Evolutionary conservation across 139 green algal species (phyloP).

Genomic region (Volvox reticuliferus): DNA sequence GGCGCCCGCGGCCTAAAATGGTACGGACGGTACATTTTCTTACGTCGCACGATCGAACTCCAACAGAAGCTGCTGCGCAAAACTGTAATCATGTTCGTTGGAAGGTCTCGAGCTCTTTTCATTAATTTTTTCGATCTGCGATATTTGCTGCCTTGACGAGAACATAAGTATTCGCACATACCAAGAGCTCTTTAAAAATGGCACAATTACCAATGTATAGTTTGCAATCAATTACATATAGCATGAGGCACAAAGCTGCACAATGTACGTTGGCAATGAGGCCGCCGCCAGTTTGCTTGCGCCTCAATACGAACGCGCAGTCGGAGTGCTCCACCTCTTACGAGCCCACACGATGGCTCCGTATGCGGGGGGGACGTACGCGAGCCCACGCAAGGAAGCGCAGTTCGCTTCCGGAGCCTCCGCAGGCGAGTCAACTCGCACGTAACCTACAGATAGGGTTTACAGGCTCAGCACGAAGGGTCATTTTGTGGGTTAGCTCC

Average conservation of each 20-base stretch:
- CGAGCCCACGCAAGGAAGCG: neutral
- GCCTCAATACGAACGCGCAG: neutral
- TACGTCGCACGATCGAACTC: too few species aligned
- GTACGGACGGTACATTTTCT: too few species aligned
- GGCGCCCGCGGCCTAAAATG: too few species aligned
- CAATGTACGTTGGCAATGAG: neutral
- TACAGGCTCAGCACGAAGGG: too few species aligned
- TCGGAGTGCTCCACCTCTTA: slow-evolving; percentile 37
- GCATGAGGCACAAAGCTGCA: neutral
- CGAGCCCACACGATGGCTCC: neutral
- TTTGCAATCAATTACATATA: neutral
- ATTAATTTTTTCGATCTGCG: too few species aligned
- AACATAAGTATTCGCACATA: too few species aligned
- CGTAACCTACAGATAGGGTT: too few species aligned
- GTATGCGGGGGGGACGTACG: neutral
- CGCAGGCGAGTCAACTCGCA: neutral
- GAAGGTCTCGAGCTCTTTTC: too few species aligned
- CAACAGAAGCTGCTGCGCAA: too few species aligned
- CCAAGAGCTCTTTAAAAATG: neutral
- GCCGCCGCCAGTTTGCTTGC: neutral
- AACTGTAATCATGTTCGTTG: too few species aligned
- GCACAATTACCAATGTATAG: neutral
- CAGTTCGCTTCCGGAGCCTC: neutral
- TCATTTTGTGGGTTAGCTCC: too few species aligned
- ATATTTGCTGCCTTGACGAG: too few species aligned